Percentiles rank a stretch among this genome's conserved stretches.
These are phyloP conservation scores for Tetracladium marchalianum DNA, from an alignment of 495 filamentous ascomycete genomes.

Conservation along the genomic window DNA sequence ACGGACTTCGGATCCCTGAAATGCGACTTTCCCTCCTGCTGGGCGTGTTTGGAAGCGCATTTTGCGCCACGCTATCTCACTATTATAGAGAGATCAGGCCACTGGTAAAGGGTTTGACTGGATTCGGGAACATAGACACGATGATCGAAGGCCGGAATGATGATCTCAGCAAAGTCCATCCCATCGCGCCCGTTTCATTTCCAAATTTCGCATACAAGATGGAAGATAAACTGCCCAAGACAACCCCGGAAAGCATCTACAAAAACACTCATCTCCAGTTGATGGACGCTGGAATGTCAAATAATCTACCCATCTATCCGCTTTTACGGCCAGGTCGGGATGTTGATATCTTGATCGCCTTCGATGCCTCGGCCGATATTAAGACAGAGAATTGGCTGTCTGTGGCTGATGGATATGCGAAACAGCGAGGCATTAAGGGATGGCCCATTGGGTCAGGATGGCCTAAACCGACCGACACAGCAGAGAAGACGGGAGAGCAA, in stretches of 20 bases:
- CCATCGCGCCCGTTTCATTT: slow-evolving; percentile 78
- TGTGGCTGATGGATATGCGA: slow-evolving; percentile 83
- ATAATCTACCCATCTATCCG: slow-evolving; percentile 93
- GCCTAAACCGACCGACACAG: slow-evolving; percentile 50
- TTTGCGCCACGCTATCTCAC: slow-evolving; percentile 88
- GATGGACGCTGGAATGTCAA: slow-evolving; percentile 97
- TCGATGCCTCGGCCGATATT: slow-evolving; percentile 77
- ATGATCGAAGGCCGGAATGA: slow-evolving; percentile 74
- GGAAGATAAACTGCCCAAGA: slow-evolving; percentile 59
- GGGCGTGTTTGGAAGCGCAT: slow-evolving; percentile 91
- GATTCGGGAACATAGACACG: slow-evolving; percentile 72
- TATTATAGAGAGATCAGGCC: slow-evolving; percentile 92
- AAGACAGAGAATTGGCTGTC: slow-evolving; percentile 89
- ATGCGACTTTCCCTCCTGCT: slow-evolving; percentile 69
- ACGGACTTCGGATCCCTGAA: slow-evolving; percentile 62
- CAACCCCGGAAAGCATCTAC: slow-evolving; percentile 65
- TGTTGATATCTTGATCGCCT: slow-evolving; percentile 84
- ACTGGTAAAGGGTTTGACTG: slow-evolving; percentile 58
- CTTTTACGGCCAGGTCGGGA: slow-evolving; percentile 78
- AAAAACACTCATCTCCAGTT: slow-evolving; percentile 63
- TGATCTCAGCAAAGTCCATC: slow-evolving; percentile 80
- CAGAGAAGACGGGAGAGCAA: slow-evolving; percentile 46
- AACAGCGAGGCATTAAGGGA: slow-evolving; percentile 77
- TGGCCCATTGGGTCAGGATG: slow-evolving; percentile 91
- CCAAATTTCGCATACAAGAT: slow-evolving; percentile 83